Base-by-base conservation (phyloP, 129 eudicot species). In the Pulicaria dysenterica region DNA sequence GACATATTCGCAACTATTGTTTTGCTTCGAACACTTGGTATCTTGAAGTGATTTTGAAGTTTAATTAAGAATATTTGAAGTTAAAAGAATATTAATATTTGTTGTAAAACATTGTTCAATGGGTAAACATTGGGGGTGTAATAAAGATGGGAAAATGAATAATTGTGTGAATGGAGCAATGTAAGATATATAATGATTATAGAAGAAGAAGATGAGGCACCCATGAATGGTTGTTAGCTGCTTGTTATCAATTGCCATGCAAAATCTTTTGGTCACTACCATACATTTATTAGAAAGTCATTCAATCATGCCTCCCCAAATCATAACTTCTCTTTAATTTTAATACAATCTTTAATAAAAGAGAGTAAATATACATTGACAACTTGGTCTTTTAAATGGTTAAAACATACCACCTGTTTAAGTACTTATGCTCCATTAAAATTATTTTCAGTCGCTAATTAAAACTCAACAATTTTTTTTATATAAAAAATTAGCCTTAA, bases 241-340 rank as follows among this genome's bases (percentile, higher is more conserved):
- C 67, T 36, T 75, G 67, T 36, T 64, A 75, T 75, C 68, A 57
- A 55, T 67, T 70, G 77, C 77, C 82, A 77, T 77, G 82, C 82
- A 77, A 77, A 77, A 77, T 77, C 82, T 77, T 77, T 77, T 77
- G 82, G 82, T 77, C 82, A 77, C 82, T 77, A 70, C 77, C 44
- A 77, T 70, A 77, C 82, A 77, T 62, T 77, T 77, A 70, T 61
- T 70, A 44, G 13, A 70, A 77, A 78, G 59, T 42, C 63, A 34
- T 19, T 42, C 80, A 55, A 64, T 65, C 80, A 75, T 64, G 72
- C 62, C 64, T 50, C 56, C 48, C 36, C 51, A 17, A 70, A 70
- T 78, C 72, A 78, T 78, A 51, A 60, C 82, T 61, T 37, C 31
- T n/a, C 76, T 61, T 77, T 60, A 69, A 75, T 38, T 49, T 36